Evolutionary conservation across 306 rosid species (phyloP).

Genomic region (Pterocarpus santalinus): DNA sequence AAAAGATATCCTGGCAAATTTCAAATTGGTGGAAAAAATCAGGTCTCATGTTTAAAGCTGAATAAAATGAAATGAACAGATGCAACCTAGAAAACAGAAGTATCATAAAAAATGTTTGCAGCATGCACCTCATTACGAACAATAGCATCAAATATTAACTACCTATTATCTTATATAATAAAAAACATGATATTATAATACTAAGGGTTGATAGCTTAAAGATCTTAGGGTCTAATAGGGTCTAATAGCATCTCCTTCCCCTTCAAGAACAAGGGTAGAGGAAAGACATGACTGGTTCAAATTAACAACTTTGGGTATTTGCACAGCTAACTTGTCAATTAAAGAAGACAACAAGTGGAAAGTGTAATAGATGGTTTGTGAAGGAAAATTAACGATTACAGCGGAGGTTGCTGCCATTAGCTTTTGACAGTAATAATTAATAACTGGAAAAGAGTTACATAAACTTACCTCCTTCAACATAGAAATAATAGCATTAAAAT

Average conservation of each 20-base stretch:
- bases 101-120: neutral
- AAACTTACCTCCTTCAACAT: slow-evolving; percentile 91
- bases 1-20: slow-evolving; percentile 17
- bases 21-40: slow-evolving; percentile 30
- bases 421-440: slow-evolving; percentile 14
- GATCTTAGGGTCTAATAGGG: neutral
- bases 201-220: neutral
- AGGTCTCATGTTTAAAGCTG: slow-evolving; percentile 1
- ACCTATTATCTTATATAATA: neutral
- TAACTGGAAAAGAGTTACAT: slow-evolving; percentile 36
- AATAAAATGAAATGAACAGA: slow-evolving; percentile 22
- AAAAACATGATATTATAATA: neutral
- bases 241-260: slow-evolving; percentile 15
- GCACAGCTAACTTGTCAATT: slow-evolving; percentile 8
- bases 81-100: neutral
- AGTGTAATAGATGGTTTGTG: neutral
- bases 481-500: slow-evolving; percentile 66
- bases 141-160: neutral
- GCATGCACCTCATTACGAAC: neutral
- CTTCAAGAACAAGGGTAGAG: slow-evolving; percentile 21
- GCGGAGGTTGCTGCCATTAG: neutral
- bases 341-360: neutral
- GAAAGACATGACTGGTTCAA: slow-evolving; percentile 36
- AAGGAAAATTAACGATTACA: neutral
- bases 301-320: slow-evolving; percentile 25